A percentile compares a stretch with the other conserved stretches of the same genome.
Conservation (phyloP, 331 rosid species). For the Rhamnella rubrinervis region DNA sequence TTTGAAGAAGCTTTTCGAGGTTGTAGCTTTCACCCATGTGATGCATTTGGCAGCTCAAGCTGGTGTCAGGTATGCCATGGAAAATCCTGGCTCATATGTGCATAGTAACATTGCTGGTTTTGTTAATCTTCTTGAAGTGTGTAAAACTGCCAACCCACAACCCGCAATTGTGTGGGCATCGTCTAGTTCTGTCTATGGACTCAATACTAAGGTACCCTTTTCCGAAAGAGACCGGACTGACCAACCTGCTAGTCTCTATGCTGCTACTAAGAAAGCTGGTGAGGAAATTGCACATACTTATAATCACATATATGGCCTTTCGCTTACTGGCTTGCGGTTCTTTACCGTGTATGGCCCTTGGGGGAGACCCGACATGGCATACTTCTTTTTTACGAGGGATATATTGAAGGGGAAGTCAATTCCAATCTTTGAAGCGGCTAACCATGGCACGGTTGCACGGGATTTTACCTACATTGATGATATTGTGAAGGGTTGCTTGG, state of each 20-base stretch:
- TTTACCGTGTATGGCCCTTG: slow-evolving; percentile 81
- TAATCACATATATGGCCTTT: slow-evolving; percentile 71
- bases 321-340: slow-evolving; percentile 68
- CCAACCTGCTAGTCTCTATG: slow-evolving; percentile 82
- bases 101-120: slow-evolving; percentile 87
- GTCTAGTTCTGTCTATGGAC: slow-evolving; percentile 79
- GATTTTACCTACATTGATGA: slow-evolving; percentile 81
- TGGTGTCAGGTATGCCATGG: slow-evolving; percentile 93
- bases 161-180: slow-evolving; percentile 90
- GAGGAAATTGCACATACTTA: slow-evolving; percentile 81
- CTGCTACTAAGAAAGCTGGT: slow-evolving; percentile 85
- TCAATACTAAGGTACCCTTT: slow-evolving; percentile 75
- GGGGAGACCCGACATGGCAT: slow-evolving; percentile 86
- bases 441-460: slow-evolving; percentile 72
- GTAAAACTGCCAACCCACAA: slow-evolving; percentile 68
- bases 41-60: slow-evolving; percentile 93
- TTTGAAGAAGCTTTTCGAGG: slow-evolving; percentile 67
- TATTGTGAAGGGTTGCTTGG: slow-evolving; percentile 69
- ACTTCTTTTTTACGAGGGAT: slow-evolving; percentile 68
- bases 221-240: slow-evolving; percentile 75
- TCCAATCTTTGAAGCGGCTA: slow-evolving; percentile 54
- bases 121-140: slow-evolving; percentile 73
- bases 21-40: slow-evolving; percentile 78
- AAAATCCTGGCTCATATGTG: slow-evolving; percentile 77
- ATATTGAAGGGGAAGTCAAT: slow-evolving; percentile 64